These are phyloP conservation scores for Tetracladium setigerum DNA, from an alignment of 495 filamentous ascomycete species.

Conservation along the genomic window DNA sequence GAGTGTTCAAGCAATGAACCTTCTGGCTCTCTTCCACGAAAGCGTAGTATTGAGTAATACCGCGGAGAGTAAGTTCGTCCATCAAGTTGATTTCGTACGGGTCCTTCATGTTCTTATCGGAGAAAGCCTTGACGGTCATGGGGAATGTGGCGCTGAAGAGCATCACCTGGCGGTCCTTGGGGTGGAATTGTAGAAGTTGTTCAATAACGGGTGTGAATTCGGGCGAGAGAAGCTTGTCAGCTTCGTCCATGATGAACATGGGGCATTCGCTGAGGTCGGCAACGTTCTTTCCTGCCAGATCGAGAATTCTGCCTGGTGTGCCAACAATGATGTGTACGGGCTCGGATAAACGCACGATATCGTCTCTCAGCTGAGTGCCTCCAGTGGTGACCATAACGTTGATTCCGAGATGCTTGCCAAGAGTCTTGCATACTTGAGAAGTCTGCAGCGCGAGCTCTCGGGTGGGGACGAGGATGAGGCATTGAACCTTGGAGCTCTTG, in stretches of 20 bases:
- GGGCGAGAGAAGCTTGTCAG: conserved; percentile 90
- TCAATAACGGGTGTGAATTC: conserved; percentile 98
- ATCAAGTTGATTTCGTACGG: conserved; percentile 99
- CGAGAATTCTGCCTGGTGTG: conserved; percentile 90
- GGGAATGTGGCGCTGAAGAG: conserved; percentile 98
- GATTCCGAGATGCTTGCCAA: conserved; percentile 92
- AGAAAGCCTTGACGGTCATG: conserved; percentile 91
- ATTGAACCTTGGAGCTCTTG: conserved; percentile 90
- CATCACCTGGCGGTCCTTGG: conserved; percentile 97
- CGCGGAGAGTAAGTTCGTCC: conserved; percentile 96
- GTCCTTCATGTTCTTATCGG: conserved; percentile 92
- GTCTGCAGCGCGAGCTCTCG: conserved; percentile 98
- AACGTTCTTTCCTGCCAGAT: conserved; percentile 88
- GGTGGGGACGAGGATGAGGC: conserved; percentile 91
- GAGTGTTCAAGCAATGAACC: conserved; percentile 96
- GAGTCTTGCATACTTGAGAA: conserved; percentile 96
- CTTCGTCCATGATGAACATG: conserved; percentile 99
- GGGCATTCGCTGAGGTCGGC: conserved; percentile 94
- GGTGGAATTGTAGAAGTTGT: conserved; percentile 85
- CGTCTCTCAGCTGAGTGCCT: conserved; percentile 88
- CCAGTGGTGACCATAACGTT: conserved; percentile 99
- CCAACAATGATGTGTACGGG: conserved; percentile 96
- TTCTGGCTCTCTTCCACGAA: conserved; percentile 99
- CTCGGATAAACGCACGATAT: conserved; percentile 91
- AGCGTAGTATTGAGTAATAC: conserved; percentile 98